Percentiles rank a stretch among this genome's conserved stretches.
These are phyloP conservation scores for Trapa incisa DNA, from an alignment of 345 rosid species.

Conservation along the genomic window DNA sequence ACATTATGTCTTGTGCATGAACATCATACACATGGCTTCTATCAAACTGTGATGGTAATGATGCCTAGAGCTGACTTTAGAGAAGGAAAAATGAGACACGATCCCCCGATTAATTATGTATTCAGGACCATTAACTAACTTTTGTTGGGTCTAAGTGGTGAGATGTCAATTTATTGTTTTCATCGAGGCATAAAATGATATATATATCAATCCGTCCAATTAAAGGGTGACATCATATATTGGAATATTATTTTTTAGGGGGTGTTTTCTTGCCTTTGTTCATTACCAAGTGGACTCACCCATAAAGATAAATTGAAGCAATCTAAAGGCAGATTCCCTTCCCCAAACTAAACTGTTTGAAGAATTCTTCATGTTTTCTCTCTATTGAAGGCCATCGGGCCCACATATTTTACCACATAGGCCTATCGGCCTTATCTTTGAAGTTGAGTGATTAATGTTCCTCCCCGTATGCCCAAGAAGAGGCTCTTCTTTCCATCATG, in stretches of 20 bases:
- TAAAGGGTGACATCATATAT: slow-evolving; percentile 11
- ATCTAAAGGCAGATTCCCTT: slow-evolving; percentile 16
- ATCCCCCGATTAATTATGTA: not conserved
- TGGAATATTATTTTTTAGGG: not conserved
- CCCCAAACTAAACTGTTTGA: not conserved
- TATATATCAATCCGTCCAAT: slow-evolving; percentile 10
- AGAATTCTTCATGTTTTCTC: not conserved
- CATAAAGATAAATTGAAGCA: slow-evolving; percentile 1
- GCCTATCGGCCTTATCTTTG: not conserved
- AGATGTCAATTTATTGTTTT: not conserved
- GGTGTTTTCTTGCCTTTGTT: slow-evolving; percentile 1
- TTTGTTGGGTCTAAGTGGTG: not conserved
- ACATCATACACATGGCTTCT: too few relatives aligned
- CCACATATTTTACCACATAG: not conserved
- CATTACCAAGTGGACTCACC: slow-evolving; percentile 25
- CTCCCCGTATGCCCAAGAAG: slow-evolving; percentile 10
- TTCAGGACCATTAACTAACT: not conserved
- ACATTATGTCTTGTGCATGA: too few relatives aligned
- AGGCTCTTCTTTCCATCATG: slow-evolving; percentile 16
- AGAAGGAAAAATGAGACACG: not conserved
- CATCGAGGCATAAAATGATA: too few relatives aligned
- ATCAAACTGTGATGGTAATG: slow-evolving; percentile 14
- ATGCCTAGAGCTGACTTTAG: slow-evolving; percentile 34
- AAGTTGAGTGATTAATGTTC: too few relatives aligned
- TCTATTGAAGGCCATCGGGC: not conserved